Conservation (phyloP, 2,329 filamentous ascomycete genomes). For the Thielaviopsis punctulata region DNA sequence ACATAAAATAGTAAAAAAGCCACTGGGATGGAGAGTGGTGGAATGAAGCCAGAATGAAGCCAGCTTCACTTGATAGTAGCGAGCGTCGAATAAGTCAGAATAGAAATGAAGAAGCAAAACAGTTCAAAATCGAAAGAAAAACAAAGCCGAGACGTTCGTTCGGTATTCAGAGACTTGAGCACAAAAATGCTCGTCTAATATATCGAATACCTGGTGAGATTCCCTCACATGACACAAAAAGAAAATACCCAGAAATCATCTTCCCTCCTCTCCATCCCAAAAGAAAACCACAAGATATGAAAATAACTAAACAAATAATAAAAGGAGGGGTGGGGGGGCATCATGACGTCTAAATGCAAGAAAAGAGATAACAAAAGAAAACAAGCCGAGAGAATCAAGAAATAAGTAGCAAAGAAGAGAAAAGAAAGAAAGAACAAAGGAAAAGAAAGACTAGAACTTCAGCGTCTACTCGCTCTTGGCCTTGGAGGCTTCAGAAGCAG, state of each 20-base stretch:
- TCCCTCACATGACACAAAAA: not conserved
- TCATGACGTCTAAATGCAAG: constrained; percentile 12
- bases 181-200: not conserved
- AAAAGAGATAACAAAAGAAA: constrained; percentile 2
- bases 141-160: not conserved
- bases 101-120: not conserved
- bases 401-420: not conserved
- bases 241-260: too few species aligned
- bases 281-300: not conserved
- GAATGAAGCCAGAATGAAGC: not conserved
- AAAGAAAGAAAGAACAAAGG: not conserved
- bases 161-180: not conserved
- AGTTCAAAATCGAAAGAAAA: not conserved
- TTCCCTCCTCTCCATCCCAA: not conserved
- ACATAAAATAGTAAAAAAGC: not conserved
- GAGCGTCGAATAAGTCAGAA: not conserved
- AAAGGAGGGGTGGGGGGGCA: constrained; percentile 1
- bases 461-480: constrained; percentile 16
- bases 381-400: not conserved
- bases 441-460: not conserved
- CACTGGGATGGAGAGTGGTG: not conserved
- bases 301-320: not conserved
- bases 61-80: not conserved
- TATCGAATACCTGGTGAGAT: not conserved
- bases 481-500: constrained; percentile 16